phyloP scores from a whole-genome alignment of 352 stramenopile species.

The Globisporangium abappressorium region DNA sequence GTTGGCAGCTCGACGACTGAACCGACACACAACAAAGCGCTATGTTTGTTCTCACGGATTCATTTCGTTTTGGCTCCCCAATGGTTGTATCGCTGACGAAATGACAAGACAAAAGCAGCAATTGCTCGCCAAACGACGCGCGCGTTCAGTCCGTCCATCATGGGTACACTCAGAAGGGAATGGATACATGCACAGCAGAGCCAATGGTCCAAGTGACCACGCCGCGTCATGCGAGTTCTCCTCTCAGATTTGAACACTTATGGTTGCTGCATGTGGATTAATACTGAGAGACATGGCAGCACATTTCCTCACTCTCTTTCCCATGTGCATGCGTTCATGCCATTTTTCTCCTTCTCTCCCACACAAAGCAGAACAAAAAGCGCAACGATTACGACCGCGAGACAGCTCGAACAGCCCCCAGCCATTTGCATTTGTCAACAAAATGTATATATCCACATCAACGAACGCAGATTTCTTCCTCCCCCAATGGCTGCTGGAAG shows the following conservation, averaged over 20 bases:
- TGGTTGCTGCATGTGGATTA: background rate
- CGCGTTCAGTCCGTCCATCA: background rate
- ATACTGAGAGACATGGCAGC: background rate
- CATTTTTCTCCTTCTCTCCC: background rate
- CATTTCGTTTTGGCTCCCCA: too few relatives aligned
- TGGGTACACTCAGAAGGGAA: background rate
- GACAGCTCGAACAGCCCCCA: background rate
- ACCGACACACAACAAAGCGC: background rate
- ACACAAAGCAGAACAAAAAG: background rate
- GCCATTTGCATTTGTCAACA: background rate
- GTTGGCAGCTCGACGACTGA: background rate
- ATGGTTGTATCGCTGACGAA: too few relatives aligned
- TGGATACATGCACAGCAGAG: background rate
- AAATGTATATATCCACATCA: background rate
- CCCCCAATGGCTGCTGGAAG: background rate
- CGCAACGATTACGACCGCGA: background rate
- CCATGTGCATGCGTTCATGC: background rate
- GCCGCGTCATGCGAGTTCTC: background rate
- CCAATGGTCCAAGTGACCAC: background rate
- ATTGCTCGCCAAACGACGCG: background rate
- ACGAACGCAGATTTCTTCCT: background rate
- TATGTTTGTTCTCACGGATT: background rate
- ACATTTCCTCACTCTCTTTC: background rate
- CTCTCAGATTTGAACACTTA: background rate
- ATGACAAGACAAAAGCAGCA: too few relatives aligned